These are phyloP conservation scores for Pythium aquatile DNA, from an alignment of 352 stramenopile species.

Conservation along the genomic window DNA sequence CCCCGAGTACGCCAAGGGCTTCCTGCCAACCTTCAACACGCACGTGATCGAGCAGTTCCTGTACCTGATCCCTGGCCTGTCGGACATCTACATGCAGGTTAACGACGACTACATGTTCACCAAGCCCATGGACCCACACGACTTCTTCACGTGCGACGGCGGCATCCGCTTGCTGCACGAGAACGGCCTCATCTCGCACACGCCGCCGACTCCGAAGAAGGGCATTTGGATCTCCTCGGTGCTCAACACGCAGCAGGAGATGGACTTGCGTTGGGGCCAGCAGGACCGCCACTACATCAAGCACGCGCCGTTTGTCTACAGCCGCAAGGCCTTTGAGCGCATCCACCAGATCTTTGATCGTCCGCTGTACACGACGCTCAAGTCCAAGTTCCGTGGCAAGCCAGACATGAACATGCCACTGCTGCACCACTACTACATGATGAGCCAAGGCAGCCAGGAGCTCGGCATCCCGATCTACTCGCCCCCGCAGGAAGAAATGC, in stretches of 20 bases:
- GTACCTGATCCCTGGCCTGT: constrained; percentile 80
- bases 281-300: constrained; percentile 86
- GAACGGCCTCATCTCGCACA: constrained; percentile 71
- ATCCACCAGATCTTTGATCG: constrained; percentile 88
- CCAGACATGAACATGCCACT: constrained; percentile 88
- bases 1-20: constrained; percentile 74
- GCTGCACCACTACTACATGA: constrained; percentile 88
- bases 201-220: constrained; percentile 70
- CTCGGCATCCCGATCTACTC: constrained; percentile 76
- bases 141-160: constrained; percentile 87
- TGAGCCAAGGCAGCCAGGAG: constrained; percentile 73
- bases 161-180: constrained; percentile 83
- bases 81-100: constrained; percentile 88
- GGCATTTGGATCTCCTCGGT: constrained; percentile 88
- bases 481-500: constrained; percentile 71
- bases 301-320: constrained; percentile 88
- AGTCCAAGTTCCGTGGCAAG: constrained; percentile 82
- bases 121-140: constrained; percentile 71
- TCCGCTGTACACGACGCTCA: constrained; percentile 78
- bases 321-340: constrained; percentile 77
- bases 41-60: constrained; percentile 90
- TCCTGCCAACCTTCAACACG: constrained; percentile 86
- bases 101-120: constrained; percentile 91
- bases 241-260: constrained; percentile 86
- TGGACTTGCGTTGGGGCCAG: constrained; percentile 82